These are phyloP conservation scores for Reticulascus tulasneorum DNA, from an alignment of 2,329 filamentous ascomycete genomes.

Conservation along the genomic window DNA sequence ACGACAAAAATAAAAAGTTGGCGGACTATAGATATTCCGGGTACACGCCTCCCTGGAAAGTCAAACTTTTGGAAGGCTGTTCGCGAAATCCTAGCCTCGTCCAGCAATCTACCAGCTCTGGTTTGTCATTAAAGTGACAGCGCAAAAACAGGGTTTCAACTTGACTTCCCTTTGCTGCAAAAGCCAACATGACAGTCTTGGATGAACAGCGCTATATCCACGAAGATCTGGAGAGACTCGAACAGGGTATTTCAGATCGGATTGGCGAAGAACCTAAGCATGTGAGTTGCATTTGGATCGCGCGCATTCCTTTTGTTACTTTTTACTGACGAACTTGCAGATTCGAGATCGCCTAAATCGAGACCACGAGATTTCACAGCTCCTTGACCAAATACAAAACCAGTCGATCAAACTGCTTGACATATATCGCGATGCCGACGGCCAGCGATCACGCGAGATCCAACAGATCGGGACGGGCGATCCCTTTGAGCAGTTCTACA, in stretches of 20 bases:
- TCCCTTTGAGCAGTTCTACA: constrained; percentile 87
- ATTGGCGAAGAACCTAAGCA: constrained; percentile 84
- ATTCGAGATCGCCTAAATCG: constrained; percentile 84
- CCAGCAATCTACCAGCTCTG: no score
- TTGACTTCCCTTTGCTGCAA: no score
- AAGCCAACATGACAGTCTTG: constrained; percentile 59
- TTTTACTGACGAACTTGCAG: constrained; percentile 38
- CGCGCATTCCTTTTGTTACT: constrained; percentile 4
- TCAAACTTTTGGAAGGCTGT: no score
- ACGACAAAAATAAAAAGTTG: no score
- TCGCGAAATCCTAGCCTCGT: no score
- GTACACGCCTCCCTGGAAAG: no score
- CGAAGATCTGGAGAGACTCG: constrained; percentile 93
- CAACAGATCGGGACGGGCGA: constrained; percentile 81
- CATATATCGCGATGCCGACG: constrained; percentile 78
- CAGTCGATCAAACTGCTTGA: constrained; percentile 78
- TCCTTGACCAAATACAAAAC: constrained; percentile 80
- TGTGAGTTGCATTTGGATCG: constrained; percentile 50
- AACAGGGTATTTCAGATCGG: constrained; percentile 89
- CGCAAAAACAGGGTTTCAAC: no score
- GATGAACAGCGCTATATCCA: constrained; percentile 94
- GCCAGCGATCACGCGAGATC: constrained; percentile 71
- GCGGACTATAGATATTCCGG: no score
- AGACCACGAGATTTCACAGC: constrained; percentile 86
- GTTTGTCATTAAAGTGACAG: no score